Evolutionary conservation across 2,329 filamentous ascomycete genomes (phyloP), one percentile per base, ranked within the genome.

Genomic region (Fusarium compactum): DNA sequence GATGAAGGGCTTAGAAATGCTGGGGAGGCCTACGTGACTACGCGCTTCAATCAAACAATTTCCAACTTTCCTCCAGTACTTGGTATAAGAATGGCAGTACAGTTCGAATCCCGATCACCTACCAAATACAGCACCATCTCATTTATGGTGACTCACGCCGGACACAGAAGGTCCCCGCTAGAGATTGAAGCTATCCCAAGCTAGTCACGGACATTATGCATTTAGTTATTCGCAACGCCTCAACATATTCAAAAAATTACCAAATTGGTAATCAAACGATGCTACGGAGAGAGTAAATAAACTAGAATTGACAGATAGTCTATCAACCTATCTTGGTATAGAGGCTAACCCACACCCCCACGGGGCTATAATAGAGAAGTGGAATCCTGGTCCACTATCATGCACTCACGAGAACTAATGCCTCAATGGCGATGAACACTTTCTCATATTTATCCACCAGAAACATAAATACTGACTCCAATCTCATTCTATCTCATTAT

Each of bases 331-430:
- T 27, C 22, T 7, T 10, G 18, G 18, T 40, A 18, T 34, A 34
- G 34, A 51, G 22, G 22, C 24, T 27, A 52, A 52, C 50, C 30
- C n/a, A 32, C 59, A n/a, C 34, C 34, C 34, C 52, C 44, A 65
- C 45, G 51, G 62, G 45, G 45, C 45, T 25, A 53, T n/a, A 40
- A 38, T 41, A 22, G 20, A 58, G 62, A 60, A 66, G 63, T 66
- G 63, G 63, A 66, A 62, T 63, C 29, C 15, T 22, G 30, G 34
- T 59, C 57, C 57, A 65, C 24, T 56, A 65, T 60, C 62, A 59
- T 65, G 40, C 61, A 65, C 47, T 65, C 40, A 43, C 12, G 8
- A 41, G 54, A 65, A 66, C 47, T 61, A 66, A 61, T 66, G 59
- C 55, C 63, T 67, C 63, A 67, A 43, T 25, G 14, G 14, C 22